Conservation (phyloP, 768 basidiomycete species). For the Tylopilus cervinicoccineus region DNA sequence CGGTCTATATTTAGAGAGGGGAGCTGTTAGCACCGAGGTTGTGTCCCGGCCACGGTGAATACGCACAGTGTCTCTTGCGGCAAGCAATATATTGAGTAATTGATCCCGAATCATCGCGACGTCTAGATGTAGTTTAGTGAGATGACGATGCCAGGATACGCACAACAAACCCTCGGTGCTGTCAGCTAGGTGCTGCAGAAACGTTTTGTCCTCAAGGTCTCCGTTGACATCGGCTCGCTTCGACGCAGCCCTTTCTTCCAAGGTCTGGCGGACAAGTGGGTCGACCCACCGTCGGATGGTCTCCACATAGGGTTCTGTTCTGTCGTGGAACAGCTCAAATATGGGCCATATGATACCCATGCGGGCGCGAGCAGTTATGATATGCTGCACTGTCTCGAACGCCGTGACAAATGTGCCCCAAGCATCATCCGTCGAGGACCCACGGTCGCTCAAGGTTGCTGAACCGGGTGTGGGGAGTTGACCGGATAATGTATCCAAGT, state of each 20-base stretch:
- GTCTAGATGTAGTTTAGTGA: conserved; percentile 40
- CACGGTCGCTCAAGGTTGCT: conserved; percentile 49
- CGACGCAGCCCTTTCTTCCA: conserved; percentile 42
- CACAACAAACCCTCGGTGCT: conserved; percentile 52
- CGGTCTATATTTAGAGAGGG: conserved; percentile 43
- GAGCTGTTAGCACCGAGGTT: neutral
- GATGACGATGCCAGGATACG: neutral
- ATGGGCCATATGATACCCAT: conserved; percentile 42
- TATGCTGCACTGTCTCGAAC: conserved; percentile 39
- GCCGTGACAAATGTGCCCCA: conserved; percentile 54
- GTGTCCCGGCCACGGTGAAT: neutral
- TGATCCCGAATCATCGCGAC: conserved; percentile 68
- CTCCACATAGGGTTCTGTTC: conserved; percentile 31
- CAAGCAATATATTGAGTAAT: conserved; percentile 70
- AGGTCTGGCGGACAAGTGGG: conserved; percentile 53
- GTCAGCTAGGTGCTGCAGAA: conserved; percentile 64
- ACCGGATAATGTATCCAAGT: conserved; percentile 55
- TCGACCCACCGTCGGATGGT: conserved; percentile 47
- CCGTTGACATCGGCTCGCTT: conserved; percentile 37
- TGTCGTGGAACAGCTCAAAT: conserved; percentile 39
- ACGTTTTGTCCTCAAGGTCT: conserved; percentile 51
- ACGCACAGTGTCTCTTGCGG: conserved; percentile 72
- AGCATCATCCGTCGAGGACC: conserved; percentile 52
- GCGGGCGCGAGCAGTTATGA: conserved; percentile 32
- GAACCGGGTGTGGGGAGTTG: conserved; percentile 48